Evolutionary conservation across 2,329 filamentous ascomycete genomes (phyloP).

Genomic region (Colletotrichum caudatum): DNA sequence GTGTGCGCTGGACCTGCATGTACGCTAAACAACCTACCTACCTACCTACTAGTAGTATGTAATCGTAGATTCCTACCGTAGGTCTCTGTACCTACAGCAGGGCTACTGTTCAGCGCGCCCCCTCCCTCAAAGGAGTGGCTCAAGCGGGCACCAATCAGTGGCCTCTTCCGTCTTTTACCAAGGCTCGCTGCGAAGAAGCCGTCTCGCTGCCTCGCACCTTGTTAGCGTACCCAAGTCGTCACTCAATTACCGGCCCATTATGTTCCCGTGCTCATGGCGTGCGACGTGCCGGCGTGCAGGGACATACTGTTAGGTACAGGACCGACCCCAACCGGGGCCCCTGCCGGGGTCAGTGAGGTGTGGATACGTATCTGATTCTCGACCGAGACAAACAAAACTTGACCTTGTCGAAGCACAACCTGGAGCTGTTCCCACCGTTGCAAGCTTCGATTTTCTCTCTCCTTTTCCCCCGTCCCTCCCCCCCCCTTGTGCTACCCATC

Average conservation of each 20-base stretch:
- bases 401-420: constrained; percentile 36
- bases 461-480: constrained; percentile 1
- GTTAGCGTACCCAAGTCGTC: constrained; percentile 17
- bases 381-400: constrained; percentile 42
- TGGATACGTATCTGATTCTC: constrained; percentile 40
- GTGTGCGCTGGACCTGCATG: constrained; percentile 30
- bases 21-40: too few relatives aligned
- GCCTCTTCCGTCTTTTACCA: constrained; percentile 16
- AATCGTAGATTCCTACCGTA: neutral
- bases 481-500: constrained; percentile 34
- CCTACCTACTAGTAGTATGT: too few relatives aligned
- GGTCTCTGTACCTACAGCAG: neutral
- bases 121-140: constrained; percentile 6
- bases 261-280: constrained; percentile 2
- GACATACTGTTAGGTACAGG: neutral
- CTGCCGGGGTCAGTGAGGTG: constrained; percentile 35
- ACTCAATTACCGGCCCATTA: neutral
- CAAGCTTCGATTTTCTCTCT: constrained; percentile 12
- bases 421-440: constrained; percentile 6
- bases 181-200: neutral
- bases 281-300: constrained; percentile 23
- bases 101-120: neutral
- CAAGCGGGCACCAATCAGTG: constrained; percentile 39
- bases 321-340: constrained; percentile 28
- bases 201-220: constrained; percentile 20